phyloP scores from a whole-genome alignment of 768 basidiomycete species.

The Mycena galopus region DNA sequence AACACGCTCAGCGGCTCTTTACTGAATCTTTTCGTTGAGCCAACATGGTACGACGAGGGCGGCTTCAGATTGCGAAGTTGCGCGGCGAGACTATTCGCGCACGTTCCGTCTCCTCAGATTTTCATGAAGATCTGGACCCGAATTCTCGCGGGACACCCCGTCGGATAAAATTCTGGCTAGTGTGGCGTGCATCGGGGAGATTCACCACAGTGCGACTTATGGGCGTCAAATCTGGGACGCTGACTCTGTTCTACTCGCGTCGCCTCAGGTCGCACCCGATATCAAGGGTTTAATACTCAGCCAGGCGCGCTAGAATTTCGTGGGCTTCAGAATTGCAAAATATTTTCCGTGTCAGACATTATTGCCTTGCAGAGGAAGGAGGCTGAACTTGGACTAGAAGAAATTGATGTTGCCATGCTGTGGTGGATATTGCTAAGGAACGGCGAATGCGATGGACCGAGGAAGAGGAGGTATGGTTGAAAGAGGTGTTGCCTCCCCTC shows the following conservation, averaged over 20 bases:
- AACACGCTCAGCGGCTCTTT: slow-evolving; percentile 5
- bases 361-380: neutral
- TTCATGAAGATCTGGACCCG: slow-evolving; percentile 24
- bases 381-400: neutral
- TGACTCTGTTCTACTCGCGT: slow-evolving; percentile 15
- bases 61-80: slow-evolving; percentile 9
- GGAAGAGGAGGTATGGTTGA: slow-evolving; percentile 19
- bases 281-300: slow-evolving; percentile 16
- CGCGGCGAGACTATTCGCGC: slow-evolving; percentile 11
- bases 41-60: slow-evolving; percentile 8
- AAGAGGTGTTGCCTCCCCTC: slow-evolving; percentile 8
- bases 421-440: slow-evolving; percentile 4
- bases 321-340: slow-evolving; percentile 1
- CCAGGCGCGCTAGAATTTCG: slow-evolving; percentile 18
- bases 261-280: slow-evolving; percentile 10
- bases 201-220: neutral
- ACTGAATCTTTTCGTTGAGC: slow-evolving; percentile 8
- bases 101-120: neutral
- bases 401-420: neutral
- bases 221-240: slow-evolving; percentile 17
- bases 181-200: slow-evolving; percentile 18
- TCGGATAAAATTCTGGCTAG: slow-evolving; percentile 5
- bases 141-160: slow-evolving; percentile 8
- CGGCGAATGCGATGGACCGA: slow-evolving; percentile 12
- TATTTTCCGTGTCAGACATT: slow-evolving; percentile 5